phyloP scores from a whole-genome alignment of 1,139 yeast genomes.

The Blastobotrys illinoisensis region DNA sequence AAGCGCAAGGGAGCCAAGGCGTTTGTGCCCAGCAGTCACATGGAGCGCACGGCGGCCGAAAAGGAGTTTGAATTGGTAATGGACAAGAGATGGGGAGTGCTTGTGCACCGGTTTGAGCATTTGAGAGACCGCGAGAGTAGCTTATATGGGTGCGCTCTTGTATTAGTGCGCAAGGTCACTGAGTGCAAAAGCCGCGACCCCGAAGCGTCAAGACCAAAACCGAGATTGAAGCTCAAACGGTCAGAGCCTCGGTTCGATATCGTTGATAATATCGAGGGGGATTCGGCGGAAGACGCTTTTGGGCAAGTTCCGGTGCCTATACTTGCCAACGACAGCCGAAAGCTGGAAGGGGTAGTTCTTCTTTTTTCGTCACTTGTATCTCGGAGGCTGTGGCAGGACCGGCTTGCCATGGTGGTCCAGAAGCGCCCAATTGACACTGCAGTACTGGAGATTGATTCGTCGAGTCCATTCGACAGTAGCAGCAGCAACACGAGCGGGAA shows the following conservation, averaged over 20 bases:
- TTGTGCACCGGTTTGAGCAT: constrained; percentile 5
- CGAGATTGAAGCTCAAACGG: not conserved
- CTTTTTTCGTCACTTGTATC: constrained; percentile 6
- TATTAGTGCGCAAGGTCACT: not conserved
- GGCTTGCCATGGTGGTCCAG: constrained; percentile 10
- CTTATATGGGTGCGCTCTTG: not conserved
- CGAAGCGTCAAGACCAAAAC: not conserved
- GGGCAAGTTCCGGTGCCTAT: not conserved
- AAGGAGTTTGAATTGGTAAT: constrained; percentile 3
- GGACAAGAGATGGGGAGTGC: constrained; percentile 5
- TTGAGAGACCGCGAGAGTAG: not conserved
- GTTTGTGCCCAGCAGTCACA: not conserved
- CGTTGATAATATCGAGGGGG: not conserved
- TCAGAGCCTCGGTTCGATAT: not conserved
- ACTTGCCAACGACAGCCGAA: not conserved
- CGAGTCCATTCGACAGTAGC: not conserved
- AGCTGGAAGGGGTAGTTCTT: constrained; percentile 9
- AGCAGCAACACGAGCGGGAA: not conserved
- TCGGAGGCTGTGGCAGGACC: constrained; percentile 13
- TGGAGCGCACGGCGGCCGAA: constrained; percentile 1
- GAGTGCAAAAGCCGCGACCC: not conserved
- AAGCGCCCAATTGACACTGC: constrained; percentile 9
- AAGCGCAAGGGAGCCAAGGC: not conserved
- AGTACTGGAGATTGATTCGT: not conserved
- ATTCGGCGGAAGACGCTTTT: not conserved